Evolutionary conservation across 2,329 filamentous ascomycete species (phyloP).

Genomic region (Leptodontidium sp.): DNA sequence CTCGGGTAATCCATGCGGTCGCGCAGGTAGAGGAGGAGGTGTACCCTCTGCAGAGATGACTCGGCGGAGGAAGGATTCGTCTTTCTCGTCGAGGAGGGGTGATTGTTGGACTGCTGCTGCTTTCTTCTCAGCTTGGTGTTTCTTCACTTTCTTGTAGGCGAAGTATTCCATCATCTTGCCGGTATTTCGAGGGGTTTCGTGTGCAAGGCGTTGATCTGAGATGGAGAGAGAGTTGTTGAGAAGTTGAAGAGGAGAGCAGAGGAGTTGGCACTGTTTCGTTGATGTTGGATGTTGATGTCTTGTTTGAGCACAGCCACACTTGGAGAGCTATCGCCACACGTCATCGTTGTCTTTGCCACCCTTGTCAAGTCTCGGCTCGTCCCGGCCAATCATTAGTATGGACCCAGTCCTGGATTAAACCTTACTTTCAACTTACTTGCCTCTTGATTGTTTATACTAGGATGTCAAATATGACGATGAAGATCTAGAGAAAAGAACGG

Average conservation of each 20-base stretch:
- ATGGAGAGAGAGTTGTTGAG: constrained; percentile 1
- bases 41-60: constrained; percentile 59
- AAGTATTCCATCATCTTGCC: constrained; percentile 68
- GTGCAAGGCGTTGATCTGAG: background rate
- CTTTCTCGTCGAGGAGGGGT: constrained; percentile 60
- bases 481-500: too few relatives aligned
- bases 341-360: background rate
- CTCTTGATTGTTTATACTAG: too few relatives aligned
- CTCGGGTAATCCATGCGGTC: constrained; percentile 37
- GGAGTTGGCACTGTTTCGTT: constrained; percentile 4
- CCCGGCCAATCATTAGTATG: background rate
- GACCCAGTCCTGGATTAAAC: background rate
- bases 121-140: constrained; percentile 61
- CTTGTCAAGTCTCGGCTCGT: constrained; percentile 10
- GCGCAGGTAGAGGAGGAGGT: constrained; percentile 60
- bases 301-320: constrained; percentile 14
- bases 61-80: constrained; percentile 65
- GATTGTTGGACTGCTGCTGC: constrained; percentile 14
- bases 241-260: too few relatives aligned
- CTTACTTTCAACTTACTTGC: too few relatives aligned
- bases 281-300: constrained; percentile 11
- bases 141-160: constrained; percentile 68
- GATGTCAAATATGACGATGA: too few relatives aligned
- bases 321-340: constrained; percentile 14
- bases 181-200: constrained; percentile 6